phyloP scores from a whole-genome alignment of 1,284 basidiomycete species.

The Chondrostereum purpureum region DNA sequence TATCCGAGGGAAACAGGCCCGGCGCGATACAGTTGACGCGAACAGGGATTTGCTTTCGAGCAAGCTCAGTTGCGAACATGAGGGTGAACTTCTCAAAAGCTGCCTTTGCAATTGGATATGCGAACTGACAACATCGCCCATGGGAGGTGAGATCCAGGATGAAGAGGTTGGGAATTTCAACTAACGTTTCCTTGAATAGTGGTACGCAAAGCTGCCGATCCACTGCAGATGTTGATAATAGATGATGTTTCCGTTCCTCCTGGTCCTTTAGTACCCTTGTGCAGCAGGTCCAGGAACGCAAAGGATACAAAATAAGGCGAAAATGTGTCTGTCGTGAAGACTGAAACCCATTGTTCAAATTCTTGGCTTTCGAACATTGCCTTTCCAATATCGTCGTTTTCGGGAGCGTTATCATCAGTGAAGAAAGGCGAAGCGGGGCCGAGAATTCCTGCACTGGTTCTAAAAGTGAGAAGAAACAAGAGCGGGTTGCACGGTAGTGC shows the following conservation, averaged over 20 bases:
- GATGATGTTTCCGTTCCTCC: constrained; percentile 47
- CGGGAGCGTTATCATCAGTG: constrained; percentile 44
- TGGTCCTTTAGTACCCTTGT: constrained; percentile 62
- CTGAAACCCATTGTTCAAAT: constrained; percentile 54
- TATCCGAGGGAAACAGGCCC: constrained; percentile 68
- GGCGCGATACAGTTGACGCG: constrained; percentile 71
- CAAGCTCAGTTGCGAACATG: constrained; percentile 70
- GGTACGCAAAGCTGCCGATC: too few species aligned
- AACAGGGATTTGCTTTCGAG: constrained; percentile 58
- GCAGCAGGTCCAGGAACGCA: constrained; percentile 70
- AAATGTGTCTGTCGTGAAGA: constrained; percentile 63
- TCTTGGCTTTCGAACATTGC: constrained; percentile 67
- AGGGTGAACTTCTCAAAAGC: constrained; percentile 68
- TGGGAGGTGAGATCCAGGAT: constrained; percentile 51
- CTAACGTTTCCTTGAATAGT: constrained; percentile 66
- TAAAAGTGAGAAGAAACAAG: constrained; percentile 1
- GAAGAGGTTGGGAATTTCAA: constrained; percentile 65
- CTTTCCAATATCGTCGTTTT: constrained; percentile 53
- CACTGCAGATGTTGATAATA: constrained; percentile 72
- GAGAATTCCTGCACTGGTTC: constrained; percentile 52
- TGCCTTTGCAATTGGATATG: constrained; percentile 74
- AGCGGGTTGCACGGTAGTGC: constrained; percentile 15
- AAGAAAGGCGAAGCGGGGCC: constrained; percentile 60
- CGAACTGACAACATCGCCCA: constrained; percentile 44
- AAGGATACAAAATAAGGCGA: constrained; percentile 70